phyloP scores from a whole-genome alignment of 1,284 basidiomycete genomes.

The Phaffia rhodozyma region DNA sequence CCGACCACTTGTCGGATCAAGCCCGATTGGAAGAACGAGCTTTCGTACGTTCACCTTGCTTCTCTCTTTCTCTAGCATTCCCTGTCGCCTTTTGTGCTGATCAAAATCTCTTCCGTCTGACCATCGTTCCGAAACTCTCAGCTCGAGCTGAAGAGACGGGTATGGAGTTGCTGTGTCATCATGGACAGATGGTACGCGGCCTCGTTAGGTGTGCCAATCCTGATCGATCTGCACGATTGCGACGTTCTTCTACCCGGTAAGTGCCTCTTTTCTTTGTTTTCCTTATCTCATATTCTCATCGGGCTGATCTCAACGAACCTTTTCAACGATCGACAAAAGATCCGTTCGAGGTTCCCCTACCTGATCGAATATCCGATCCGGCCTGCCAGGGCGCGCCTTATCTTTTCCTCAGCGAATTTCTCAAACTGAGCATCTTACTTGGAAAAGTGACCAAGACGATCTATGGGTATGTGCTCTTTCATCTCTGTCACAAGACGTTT shows the following conservation, averaged over 20 bases:
- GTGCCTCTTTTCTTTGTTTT: constrained; percentile 32
- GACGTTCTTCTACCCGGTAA: constrained; percentile 76
- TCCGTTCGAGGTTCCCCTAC: constrained; percentile 11
- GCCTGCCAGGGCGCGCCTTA: constrained; percentile 9
- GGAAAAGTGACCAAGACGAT: constrained; percentile 82
- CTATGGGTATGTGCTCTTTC: constrained; percentile 48
- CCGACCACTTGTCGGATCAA: constrained; percentile 21
- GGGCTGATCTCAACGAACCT: background rate
- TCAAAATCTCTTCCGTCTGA: constrained; percentile 22
- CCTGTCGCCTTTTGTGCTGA: constrained; percentile 11
- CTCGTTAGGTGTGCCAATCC: constrained; percentile 44
- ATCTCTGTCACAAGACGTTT: too few relatives aligned
- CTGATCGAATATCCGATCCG: background rate
- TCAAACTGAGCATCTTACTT: constrained; percentile 72
- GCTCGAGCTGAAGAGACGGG: constrained; percentile 65
- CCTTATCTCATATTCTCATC: constrained; percentile 13
- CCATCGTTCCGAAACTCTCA: constrained; percentile 31
- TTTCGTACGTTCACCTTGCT: background rate
- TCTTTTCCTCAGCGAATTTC: constrained; percentile 48
- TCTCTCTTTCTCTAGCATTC: background rate
- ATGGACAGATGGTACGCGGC: constrained; percentile 69
- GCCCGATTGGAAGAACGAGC: constrained; percentile 14
- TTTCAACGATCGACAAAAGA: background rate
- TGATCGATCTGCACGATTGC: constrained; percentile 88
- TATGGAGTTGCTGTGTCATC: constrained; percentile 85